Percentiles rank a stretch among this genome's conserved stretches.
phyloP scores from a whole-genome alignment of 2,329 filamentous ascomycete species.

The Beauveria australis region DNA sequence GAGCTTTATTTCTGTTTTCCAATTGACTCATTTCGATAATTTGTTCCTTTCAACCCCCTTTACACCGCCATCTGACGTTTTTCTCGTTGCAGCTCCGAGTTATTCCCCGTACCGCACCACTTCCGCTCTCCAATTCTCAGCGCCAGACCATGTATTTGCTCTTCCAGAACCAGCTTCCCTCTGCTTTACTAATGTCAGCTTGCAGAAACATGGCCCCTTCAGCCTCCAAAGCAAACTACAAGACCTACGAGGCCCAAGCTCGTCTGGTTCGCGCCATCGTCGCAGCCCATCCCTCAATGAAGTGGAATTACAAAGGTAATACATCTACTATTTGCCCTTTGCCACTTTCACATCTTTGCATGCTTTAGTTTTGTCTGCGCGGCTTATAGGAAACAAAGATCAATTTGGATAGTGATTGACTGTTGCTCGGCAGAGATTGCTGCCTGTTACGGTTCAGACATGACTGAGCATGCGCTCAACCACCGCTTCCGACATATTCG shows the following conservation, averaged over 20 bases:
- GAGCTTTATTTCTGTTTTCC: not conserved
- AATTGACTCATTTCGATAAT: not conserved
- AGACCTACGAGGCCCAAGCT: conserved; percentile 49
- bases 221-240: conserved; percentile 44
- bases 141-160: not conserved
- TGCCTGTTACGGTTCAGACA: conserved; percentile 40
- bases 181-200: not conserved
- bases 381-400: too few species aligned
- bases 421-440: conserved; percentile 33
- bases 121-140: not conserved
- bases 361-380: not conserved
- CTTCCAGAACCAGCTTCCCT: not conserved
- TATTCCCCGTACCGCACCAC: not conserved
- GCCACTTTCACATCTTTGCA: not conserved
- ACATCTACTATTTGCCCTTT: conserved; percentile 10
- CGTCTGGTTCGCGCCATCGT: conserved; percentile 54
- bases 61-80: not conserved
- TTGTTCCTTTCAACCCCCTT: not conserved
- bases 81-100: not conserved
- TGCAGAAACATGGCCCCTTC: conserved; percentile 33
- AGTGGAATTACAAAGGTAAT: conserved; percentile 56
- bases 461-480: conserved; percentile 37
- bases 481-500: conserved; percentile 44
- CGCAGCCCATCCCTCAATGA: conserved; percentile 44
- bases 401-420: conserved; percentile 2